Conservation (phyloP, 805 yeast species). For the Dipodascus albidus region DNA sequence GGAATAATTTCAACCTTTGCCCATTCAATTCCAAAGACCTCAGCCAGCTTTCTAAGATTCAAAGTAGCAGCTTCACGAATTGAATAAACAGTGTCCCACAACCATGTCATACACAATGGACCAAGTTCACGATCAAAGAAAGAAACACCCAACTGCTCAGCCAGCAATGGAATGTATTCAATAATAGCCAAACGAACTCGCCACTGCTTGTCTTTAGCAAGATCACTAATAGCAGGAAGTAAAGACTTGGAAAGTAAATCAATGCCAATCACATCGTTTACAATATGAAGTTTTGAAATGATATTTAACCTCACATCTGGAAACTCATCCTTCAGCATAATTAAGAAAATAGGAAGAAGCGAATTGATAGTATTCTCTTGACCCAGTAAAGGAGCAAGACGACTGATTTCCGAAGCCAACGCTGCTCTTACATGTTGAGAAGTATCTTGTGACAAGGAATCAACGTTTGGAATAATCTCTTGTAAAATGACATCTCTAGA, state of each 20-base stretch:
- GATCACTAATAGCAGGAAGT: slow-evolving; percentile 89
- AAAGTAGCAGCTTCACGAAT: slow-evolving; percentile 92
- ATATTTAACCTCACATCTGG: slow-evolving; percentile 94
- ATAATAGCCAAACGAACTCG: slow-evolving; percentile 94
- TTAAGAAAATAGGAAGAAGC: slow-evolving; percentile 76
- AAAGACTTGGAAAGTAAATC: slow-evolving; percentile 74
- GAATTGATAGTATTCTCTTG: slow-evolving; percentile 74
- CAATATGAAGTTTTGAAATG: slow-evolving; percentile 82
- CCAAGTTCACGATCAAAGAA: slow-evolving; percentile 90
- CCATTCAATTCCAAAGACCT: slow-evolving; percentile 90
- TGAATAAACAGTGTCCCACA: slow-evolving; percentile 95
- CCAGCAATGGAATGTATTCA: slow-evolving; percentile 89
- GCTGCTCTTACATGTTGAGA: slow-evolving; percentile 92
- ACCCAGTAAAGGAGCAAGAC: slow-evolving; percentile 74
- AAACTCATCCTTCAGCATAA: slow-evolving; percentile 92
- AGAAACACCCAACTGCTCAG: slow-evolving; percentile 86
- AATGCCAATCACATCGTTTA: slow-evolving; percentile 90
- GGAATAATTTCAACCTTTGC: slow-evolving; percentile 74
- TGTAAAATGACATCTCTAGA: slow-evolving; percentile 42
- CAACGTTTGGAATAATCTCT: slow-evolving; percentile 73
- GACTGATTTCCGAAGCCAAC: slow-evolving; percentile 77
- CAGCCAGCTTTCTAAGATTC: slow-evolving; percentile 68
- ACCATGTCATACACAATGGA: slow-evolving; percentile 89
- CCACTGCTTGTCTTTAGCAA: slow-evolving; percentile 97
- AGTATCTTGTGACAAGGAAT: slow-evolving; percentile 76